A percentile compares a stretch with the other conserved stretches of the same genome.
These are phyloP conservation scores for Lodderomyces elongisporus DNA, from an alignment of 1,139 yeast species.

Conservation along the genomic window DNA sequence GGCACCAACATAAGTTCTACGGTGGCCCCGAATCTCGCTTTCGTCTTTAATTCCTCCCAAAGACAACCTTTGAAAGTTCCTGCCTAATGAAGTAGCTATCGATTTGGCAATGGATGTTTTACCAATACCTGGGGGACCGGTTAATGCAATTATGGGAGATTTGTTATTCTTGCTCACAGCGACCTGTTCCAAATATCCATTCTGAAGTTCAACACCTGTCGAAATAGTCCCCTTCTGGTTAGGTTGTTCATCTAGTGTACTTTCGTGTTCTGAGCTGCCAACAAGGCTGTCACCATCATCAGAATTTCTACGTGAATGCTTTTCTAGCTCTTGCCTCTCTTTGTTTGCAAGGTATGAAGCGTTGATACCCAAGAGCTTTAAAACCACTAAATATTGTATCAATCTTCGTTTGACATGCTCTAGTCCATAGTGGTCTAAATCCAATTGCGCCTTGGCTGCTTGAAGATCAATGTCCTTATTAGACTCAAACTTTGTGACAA, in stretches of 20 bases:
- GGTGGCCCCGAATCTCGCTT: slow-evolving; percentile 86
- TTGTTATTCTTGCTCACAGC: slow-evolving; percentile 37
- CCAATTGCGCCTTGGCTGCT: slow-evolving; percentile 56
- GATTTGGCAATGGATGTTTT: slow-evolving; percentile 88
- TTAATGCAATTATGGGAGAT: slow-evolving; percentile 74
- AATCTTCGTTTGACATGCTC: slow-evolving; percentile 76
- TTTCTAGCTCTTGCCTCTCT: not conserved
- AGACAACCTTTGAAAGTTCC: slow-evolving; percentile 79
- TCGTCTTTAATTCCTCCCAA: slow-evolving; percentile 89
- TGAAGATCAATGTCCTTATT: slow-evolving; percentile 47
- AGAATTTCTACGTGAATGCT: slow-evolving; percentile 2
- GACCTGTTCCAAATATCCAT: slow-evolving; percentile 30
- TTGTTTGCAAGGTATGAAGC: slow-evolving; percentile 24
- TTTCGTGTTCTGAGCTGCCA: not conserved
- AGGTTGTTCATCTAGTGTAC: not conserved
- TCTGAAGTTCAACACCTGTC: slow-evolving; percentile 32
- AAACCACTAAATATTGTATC: slow-evolving; percentile 74
- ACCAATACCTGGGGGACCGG: slow-evolving; percentile 97
- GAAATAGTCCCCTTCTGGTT: too few species aligned
- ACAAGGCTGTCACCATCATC: slow-evolving; percentile 7
- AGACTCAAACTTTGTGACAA: slow-evolving; percentile 33
- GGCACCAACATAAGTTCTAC: slow-evolving; percentile 91
- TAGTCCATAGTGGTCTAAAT: slow-evolving; percentile 81
- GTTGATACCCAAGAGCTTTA: slow-evolving; percentile 53
- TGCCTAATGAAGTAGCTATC: slow-evolving; percentile 72